These are phyloP conservation scores for Cryptococcus depauperatus DNA, from an alignment of 1,284 basidiomycete species.

Conservation along the genomic window DNA sequence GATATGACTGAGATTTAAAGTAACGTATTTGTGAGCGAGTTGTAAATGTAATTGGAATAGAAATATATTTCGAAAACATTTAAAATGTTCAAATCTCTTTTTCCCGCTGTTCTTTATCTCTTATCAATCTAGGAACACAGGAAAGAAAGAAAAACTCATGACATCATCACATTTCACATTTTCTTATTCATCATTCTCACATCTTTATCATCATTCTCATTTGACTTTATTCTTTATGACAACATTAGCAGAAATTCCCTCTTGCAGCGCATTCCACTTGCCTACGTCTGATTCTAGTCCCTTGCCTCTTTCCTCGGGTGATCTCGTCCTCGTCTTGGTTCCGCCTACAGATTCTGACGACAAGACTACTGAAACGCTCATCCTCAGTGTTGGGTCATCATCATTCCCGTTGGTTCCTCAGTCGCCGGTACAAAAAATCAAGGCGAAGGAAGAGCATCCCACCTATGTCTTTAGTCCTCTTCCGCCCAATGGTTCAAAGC, in stretches of 20 bases:
- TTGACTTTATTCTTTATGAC: conserved; percentile 21
- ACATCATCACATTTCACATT: background rate
- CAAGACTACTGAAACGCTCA: conserved; percentile 28
- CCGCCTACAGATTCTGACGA: conserved; percentile 33
- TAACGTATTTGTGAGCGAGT: background rate
- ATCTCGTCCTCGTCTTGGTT: conserved; percentile 33
- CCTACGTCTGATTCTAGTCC: conserved; percentile 28
- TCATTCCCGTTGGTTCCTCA: conserved; percentile 34
- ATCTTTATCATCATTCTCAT: background rate
- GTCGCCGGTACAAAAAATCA: conserved; percentile 32
- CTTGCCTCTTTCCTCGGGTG: conserved; percentile 35
- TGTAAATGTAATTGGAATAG: background rate
- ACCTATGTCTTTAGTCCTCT: conserved; percentile 39
- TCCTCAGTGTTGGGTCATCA: conserved; percentile 32
- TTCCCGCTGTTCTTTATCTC: background rate
- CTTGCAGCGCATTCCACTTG: conserved; percentile 32
- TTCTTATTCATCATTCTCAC: background rate
- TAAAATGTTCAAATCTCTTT: background rate
- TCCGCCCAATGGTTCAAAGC: conserved; percentile 27
- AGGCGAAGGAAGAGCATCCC: conserved; percentile 35
- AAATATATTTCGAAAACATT: background rate
- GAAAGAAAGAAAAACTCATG: background rate
- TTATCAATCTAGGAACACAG: background rate
- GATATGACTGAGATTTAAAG: background rate
- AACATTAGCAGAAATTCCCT: conserved; percentile 36